phyloP scores from a whole-genome alignment of 345 rosid genomes.

The Aurinia saxatilis region DNA sequence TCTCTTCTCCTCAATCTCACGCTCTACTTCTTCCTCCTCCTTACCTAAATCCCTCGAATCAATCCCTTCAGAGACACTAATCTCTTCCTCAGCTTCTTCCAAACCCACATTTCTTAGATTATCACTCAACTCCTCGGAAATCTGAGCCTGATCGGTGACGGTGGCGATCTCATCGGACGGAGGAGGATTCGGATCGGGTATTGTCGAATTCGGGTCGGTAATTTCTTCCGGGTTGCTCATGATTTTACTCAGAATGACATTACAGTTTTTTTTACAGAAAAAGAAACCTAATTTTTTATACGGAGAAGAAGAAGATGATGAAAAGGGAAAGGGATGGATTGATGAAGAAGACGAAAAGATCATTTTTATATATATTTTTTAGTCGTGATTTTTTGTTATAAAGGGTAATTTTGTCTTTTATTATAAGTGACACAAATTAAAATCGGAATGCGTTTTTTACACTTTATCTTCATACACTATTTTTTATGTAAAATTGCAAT shows the following conservation, averaged over 20 bases:
- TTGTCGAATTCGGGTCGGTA: neutral
- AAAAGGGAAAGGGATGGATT: neutral
- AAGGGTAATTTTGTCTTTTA: neutral
- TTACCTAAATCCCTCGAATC: constrained; percentile 1
- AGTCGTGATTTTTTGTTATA: neutral
- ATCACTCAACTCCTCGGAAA: constrained; percentile 15
- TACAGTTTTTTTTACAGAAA: neutral
- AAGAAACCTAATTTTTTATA: constrained; percentile 13
- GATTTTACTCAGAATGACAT: constrained; percentile 20
- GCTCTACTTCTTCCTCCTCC: neutral
- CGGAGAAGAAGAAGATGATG: too few relatives aligned
- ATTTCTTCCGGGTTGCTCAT: constrained; percentile 25
- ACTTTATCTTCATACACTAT: too few relatives aligned
- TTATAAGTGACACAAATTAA: neutral
- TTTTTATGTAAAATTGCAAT: too few relatives aligned
- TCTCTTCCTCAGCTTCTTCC: constrained; percentile 10
- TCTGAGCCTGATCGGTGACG: constrained; percentile 8
- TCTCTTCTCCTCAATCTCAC: constrained; percentile 30
- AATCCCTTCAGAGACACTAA: constrained; percentile 5
- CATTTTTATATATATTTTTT: too few relatives aligned
- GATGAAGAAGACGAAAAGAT: constrained; percentile 1
- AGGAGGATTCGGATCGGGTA: constrained; percentile 18
- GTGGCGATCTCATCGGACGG: constrained; percentile 13
- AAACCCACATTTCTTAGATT: constrained; percentile 36
- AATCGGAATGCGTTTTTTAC: neutral